phyloP scores from a whole-genome alignment of 192 early-diverging fungal species.

The Mortierella claussenii region DNA sequence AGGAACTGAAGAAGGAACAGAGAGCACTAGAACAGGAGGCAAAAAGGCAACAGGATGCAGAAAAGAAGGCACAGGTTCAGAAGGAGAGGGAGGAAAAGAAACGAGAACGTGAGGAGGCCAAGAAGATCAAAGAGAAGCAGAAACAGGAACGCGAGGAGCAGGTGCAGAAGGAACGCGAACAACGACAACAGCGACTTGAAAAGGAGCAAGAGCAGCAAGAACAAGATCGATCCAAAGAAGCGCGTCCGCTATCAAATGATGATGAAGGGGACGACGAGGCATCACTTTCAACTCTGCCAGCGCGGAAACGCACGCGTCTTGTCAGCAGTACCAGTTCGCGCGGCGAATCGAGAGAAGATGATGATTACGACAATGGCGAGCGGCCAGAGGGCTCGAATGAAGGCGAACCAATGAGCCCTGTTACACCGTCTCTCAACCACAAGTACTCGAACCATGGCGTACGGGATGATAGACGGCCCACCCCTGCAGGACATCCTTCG shows the following conservation, averaged over 20 bases:
- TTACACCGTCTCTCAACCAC: slow-evolving; percentile 15
- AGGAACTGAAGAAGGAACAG: slow-evolving; percentile 49
- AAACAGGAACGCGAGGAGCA: slow-evolving; percentile 38
- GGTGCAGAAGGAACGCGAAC: too few relatives aligned
- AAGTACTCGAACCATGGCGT: slow-evolving; percentile 21
- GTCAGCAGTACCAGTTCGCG: slow-evolving; percentile 20
- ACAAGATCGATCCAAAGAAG: not conserved
- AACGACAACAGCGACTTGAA: slow-evolving; percentile 21
- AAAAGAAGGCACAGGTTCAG: slow-evolving; percentile 41
- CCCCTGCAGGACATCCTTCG: not conserved
- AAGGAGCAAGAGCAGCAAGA: slow-evolving; percentile 15
- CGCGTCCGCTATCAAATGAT: slow-evolving; percentile 5
- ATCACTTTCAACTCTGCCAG: slow-evolving; percentile 21
- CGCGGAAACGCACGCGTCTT: slow-evolving; percentile 19
- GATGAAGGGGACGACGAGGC: slow-evolving; percentile 9
- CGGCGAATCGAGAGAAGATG: slow-evolving; percentile 21
- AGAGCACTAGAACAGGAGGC: slow-evolving; percentile 22
- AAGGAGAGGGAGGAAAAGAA: slow-evolving; percentile 50
- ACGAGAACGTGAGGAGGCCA: slow-evolving; percentile 37
- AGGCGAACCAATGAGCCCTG: slow-evolving; percentile 18
- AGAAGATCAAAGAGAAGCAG: slow-evolving; percentile 25
- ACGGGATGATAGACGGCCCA: slow-evolving; percentile 11
- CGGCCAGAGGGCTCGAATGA: not conserved
- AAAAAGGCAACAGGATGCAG: slow-evolving; percentile 39
- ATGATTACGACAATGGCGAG: slow-evolving; percentile 30